Base-by-base conservation (phyloP, 306 rosid species). In the Neltuma alba region DNA sequence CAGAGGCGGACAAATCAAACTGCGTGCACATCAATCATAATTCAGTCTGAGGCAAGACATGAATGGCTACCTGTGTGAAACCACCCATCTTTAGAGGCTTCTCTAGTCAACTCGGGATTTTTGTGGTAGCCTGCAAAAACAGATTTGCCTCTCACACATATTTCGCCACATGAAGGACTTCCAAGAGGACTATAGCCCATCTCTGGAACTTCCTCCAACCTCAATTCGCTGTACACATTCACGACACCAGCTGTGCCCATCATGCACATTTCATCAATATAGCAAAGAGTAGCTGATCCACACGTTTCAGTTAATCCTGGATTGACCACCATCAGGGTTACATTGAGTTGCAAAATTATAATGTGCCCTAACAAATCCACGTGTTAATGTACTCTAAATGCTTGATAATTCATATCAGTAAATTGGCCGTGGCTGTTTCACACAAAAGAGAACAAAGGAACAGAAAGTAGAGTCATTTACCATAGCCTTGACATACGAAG, bases 301-400 rank as follows among this genome's bases (percentile, higher is more conserved):
- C 92, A 87, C 69, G 98, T 92, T 86, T 94, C 98, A 4, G 97
- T 94, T 86, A 94, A 85, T 31, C 98, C 98, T 94, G 85, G 23
- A 85, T 76, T 16, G 79, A 81, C 54, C 87, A 74, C 20, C 72
- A 69, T 76, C 67, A 76, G 31, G 44, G 50, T 61, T 69, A 57
- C 73, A 78, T 77, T 71, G 33, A 9, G 16, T 41, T 55, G 18
- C 30, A 15, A 15, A 61, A 58, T 25, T 27, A 27, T 34, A 78
- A 34, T 66, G 28, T 28, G 79, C 40, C 28, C 40, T 11, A 48
- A 20, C 8, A 72, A 12, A 28, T 61, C 67, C 67, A 30, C 12
- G 40, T 30, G 21, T 31, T 58, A 0, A 27, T 60, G 68, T 5
- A 15, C 10, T 30, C 68, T 27, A 4, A 62, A 18, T 41, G 44